Conservation (phyloP, 305 asterid species). For the Fraxinus floribunda region DNA sequence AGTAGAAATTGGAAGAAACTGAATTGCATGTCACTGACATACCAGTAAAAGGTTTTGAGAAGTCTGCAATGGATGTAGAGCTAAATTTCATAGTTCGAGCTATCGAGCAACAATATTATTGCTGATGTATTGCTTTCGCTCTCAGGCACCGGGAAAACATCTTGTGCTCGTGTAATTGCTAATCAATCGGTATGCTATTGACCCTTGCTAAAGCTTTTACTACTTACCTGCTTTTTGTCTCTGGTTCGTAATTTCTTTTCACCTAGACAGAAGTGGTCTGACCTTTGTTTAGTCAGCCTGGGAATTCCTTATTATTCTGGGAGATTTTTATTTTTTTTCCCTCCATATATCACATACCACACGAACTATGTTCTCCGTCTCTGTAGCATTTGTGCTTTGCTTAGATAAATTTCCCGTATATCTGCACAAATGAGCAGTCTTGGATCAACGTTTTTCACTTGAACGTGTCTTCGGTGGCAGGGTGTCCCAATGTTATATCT, state of each 20-base stretch:
- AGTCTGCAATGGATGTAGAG: not conserved
- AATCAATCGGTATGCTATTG: conserved; percentile 71
- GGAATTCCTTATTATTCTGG: not conserved
- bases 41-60: not conserved
- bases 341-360: conserved; percentile 3
- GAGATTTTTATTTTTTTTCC: not conserved
- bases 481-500: conserved; percentile 83
- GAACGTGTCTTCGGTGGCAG: conserved; percentile 41
- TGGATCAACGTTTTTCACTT: conserved; percentile 16
- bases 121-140: conserved; percentile 34
- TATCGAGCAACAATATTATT: conserved; percentile 9
- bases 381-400: not conserved
- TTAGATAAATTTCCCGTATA: conserved; percentile 3
- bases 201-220: conserved; percentile 24
- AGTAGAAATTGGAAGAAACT: not conserved
- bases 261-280: not conserved
- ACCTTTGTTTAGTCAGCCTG: not conserved
- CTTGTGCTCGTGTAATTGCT: conserved; percentile 98
- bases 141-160: conserved; percentile 98
- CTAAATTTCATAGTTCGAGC: conserved; percentile 11
- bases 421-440: conserved; percentile 11
- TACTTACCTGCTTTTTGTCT: conserved; percentile 1
- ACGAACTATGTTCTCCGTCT: conserved; percentile 4
- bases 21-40: not conserved
- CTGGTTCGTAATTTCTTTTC: not conserved